phyloP scores from a whole-genome alignment of 179 eudicot genomes.

The Patellifolia procumbens region DNA sequence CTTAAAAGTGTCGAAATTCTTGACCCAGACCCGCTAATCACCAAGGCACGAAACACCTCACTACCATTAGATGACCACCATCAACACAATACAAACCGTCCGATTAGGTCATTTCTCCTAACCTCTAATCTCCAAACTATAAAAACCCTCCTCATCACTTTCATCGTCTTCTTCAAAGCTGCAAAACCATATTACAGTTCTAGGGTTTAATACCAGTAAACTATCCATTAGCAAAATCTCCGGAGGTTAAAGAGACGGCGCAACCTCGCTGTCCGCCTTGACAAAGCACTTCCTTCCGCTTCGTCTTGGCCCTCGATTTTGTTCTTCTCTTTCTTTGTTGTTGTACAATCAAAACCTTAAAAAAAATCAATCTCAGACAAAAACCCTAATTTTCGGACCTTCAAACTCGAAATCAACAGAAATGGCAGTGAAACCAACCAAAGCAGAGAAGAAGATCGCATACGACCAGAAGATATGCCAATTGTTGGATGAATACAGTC shows the following conservation, averaged over 20 bases:
- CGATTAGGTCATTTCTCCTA: conserved; percentile 22
- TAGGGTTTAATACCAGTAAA: conserved; percentile 26
- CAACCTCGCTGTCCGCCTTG: conserved; percentile 62
- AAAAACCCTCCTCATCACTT: not conserved
- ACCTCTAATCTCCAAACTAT: not conserved
- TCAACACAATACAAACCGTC: conserved; percentile 11
- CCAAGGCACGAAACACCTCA: not conserved
- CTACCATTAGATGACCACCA: conserved; percentile 1
- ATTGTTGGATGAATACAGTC: conserved; percentile 66
- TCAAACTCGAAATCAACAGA: not conserved
- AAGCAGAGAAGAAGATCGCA: conserved; percentile 74
- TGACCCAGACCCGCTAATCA: too few species aligned
- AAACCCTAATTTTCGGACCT: too few species aligned
- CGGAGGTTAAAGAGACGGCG: conserved; percentile 67
- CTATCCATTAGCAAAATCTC: conserved; percentile 13
- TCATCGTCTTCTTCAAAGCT: not conserved
- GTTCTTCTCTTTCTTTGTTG: not conserved
- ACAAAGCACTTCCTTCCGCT: conserved; percentile 30
- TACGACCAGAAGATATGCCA: conserved; percentile 72
- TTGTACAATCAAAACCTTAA: not conserved
- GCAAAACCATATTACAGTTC: conserved; percentile 16
- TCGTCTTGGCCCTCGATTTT: conserved; percentile 83
- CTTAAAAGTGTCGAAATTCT: too few species aligned
- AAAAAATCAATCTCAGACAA: not conserved
- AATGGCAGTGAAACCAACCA: conserved; percentile 64